phyloP scores from a whole-genome alignment of 2,329 filamentous ascomycete genomes.

The Orbilia oligospora region DNA sequence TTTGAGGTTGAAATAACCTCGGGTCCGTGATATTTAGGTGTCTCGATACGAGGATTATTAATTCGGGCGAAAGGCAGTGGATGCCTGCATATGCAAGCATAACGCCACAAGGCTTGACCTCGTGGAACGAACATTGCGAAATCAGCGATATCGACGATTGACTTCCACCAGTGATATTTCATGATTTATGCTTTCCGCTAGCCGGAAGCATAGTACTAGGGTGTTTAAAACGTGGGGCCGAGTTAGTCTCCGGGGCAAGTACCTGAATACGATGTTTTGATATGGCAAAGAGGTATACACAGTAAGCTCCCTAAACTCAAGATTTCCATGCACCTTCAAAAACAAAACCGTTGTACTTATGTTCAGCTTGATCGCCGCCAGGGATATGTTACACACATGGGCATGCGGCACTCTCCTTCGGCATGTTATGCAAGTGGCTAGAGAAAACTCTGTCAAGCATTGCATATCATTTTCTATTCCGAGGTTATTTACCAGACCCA shows the following conservation, averaged over 20 bases:
- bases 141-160: constrained; percentile 5
- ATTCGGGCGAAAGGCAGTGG: constrained; percentile 48
- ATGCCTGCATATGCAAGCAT: constrained; percentile 44
- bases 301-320: not conserved
- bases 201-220: constrained; percentile 1
- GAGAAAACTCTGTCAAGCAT: constrained; percentile 1
- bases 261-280: not conserved
- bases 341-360: not conserved
- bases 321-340: constrained; percentile 7
- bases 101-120: constrained; percentile 44
- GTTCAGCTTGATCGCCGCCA: constrained; percentile 6
- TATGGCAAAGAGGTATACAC: not conserved
- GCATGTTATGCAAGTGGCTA: not conserved
- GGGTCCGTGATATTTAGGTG: constrained; percentile 5
- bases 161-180: constrained; percentile 31
- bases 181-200: constrained; percentile 11
- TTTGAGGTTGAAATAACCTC: constrained; percentile 42
- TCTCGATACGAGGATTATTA: constrained; percentile 43
- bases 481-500: constrained; percentile 44
- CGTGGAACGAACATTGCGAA: constrained; percentile 31
- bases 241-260: not conserved
- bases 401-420: constrained; percentile 34
- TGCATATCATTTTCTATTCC: constrained; percentile 26
- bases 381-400: constrained; percentile 6
- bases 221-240: constrained; percentile 18